Conservation (phyloP, 805 yeast species). For the Pichia thaimueangensis region DNA sequence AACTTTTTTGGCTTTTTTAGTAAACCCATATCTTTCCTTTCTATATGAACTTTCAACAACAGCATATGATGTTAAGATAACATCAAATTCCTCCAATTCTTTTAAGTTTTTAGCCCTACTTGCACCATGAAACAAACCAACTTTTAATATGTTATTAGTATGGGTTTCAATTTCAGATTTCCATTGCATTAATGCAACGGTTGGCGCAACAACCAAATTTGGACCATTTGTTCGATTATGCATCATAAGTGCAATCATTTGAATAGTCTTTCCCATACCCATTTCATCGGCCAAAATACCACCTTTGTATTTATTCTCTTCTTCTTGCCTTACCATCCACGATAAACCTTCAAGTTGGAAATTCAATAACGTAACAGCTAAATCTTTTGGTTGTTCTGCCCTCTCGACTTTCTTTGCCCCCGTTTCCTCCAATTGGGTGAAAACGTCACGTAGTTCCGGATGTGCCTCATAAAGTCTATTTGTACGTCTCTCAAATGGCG, state of each 20-base stretch:
- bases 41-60: conserved; percentile 84
- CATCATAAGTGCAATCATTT: conserved; percentile 84
- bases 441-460: conserved; percentile 70
- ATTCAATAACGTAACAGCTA: conserved; percentile 70
- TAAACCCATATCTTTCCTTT: conserved; percentile 78
- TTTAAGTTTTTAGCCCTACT: conserved; percentile 54
- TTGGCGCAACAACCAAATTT: conserved; percentile 89
- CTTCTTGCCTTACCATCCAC: conserved; percentile 87
- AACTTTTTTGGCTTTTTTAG: conserved; percentile 59
- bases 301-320: conserved; percentile 69
- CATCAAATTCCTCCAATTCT: conserved; percentile 62
- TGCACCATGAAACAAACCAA: conserved; percentile 80
- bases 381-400: conserved; percentile 72
- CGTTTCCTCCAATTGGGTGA: conserved; percentile 51
- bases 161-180: conserved; percentile 84
- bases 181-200: conserved; percentile 99
- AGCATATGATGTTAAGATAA: conserved; percentile 86
- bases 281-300: conserved; percentile 97
- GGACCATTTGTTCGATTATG: conserved; percentile 61
- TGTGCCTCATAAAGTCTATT: conserved; percentile 63
- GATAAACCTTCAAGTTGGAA: conserved; percentile 90
- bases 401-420: conserved; percentile 43
- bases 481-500: conserved; percentile 67
- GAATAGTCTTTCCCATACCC: conserved; percentile 99
- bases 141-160: conserved; percentile 63